Base-by-base conservation (phyloP, 805 yeast genomes). In the Wickerhamiella australiensis region DNA sequence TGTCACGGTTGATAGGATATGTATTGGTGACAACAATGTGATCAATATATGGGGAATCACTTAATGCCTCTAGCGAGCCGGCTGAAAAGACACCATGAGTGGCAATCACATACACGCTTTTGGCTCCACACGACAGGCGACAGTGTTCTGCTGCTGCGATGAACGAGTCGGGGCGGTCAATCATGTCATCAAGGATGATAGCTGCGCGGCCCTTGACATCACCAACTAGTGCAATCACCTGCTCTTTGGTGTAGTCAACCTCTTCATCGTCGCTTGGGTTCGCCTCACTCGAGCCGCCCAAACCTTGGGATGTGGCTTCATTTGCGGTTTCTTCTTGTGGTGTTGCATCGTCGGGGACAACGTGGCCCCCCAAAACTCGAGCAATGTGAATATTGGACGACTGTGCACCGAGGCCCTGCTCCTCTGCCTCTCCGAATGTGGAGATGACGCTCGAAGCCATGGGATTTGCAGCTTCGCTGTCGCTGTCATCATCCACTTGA, bases 71-170 rank as follows among this genome's bases (percentile, higher is more conserved):
- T 49, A 92, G 72, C 60, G 95, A 86, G 56, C 80, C 80, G 57
- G 85, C 94, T 56, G 86, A 79, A 68, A 92, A 90, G 40, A 90
- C 76, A 56, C 98, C 99, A 62, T 92, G 99, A 3, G 97, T 90
- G 13, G 96, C 97, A 53, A 92, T 79, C 21, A 92, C 79, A 59
- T 82, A 85, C 23, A 92, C 96, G 52, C 78, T 75, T 59, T 80
- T 82, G 53, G 99, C 98, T 51, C 98, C 98, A 70, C 99, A 92
- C 67, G 88, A 90, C 67, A 85, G 73, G 57, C 94, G 77, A 65
- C 94, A 78, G 69, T 92, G 98, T 69, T 92, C 99, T 29, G 99
- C 98, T 40, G 98, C 98, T 26, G 96, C 90, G 55, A 92, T 83
- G 63, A 88, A 90, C 8, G 94, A 79, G 55, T 82, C 80, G 42